Evolutionary conservation across 2,329 filamentous ascomycete genomes (phyloP).

Genomic region (Calonectria pseudoreteaudii): DNA sequence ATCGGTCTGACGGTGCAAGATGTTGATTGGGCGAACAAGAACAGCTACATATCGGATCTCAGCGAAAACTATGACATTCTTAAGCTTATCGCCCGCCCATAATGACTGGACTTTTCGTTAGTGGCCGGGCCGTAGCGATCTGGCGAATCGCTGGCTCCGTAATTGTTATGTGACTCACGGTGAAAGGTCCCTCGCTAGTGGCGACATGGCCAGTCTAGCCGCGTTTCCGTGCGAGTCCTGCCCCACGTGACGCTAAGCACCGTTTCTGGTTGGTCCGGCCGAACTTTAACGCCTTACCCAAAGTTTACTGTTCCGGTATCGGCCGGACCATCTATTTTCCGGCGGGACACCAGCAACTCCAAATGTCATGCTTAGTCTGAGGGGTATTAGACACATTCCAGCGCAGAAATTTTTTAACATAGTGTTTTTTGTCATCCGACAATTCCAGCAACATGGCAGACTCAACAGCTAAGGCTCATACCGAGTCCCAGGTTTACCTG

Average conservation of each 20-base stretch:
- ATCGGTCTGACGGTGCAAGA: background rate
- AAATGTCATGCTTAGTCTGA: constrained; percentile 7
- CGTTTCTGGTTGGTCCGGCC: background rate
- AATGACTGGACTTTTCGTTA: constrained; percentile 1
- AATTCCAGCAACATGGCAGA: background rate
- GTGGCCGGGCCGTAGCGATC: background rate
- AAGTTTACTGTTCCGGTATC: constrained; percentile 5
- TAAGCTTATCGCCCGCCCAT: background rate
- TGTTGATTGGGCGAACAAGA: background rate
- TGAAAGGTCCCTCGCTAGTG: background rate
- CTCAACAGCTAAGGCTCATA: constrained; percentile 6
- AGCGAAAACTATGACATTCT: background rate
- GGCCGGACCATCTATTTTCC: constrained; percentile 4
- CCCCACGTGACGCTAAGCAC: background rate
- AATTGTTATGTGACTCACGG: background rate
- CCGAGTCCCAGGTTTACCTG: constrained; percentile 7
- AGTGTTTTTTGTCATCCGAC: background rate
- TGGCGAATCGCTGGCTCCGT: background rate
- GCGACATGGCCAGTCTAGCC: background rate
- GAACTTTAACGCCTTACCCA: background rate
- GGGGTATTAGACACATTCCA: constrained; percentile 8
- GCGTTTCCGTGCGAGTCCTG: background rate
- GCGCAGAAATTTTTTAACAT: background rate
- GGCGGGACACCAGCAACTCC: constrained; percentile 6
- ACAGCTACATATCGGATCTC: background rate